Conservation (phyloP, 495 filamentous ascomycete genomes). For the Tetracladium marchalianum region DNA sequence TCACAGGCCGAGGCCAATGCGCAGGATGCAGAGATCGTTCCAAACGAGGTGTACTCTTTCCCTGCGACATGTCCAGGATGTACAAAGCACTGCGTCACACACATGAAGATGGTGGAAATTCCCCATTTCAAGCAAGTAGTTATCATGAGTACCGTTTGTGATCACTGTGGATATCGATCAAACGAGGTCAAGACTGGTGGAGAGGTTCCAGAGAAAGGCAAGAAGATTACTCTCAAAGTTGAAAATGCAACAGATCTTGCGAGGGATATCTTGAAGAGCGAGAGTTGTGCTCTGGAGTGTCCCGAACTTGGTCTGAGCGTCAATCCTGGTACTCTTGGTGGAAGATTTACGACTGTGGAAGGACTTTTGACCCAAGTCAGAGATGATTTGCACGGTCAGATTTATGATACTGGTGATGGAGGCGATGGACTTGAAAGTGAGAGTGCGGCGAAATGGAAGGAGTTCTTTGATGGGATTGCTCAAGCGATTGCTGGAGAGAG, state of each 20-base stretch:
- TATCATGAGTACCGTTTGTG: constrained; percentile 80
- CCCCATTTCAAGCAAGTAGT: constrained; percentile 95
- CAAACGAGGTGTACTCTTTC: constrained; percentile 83
- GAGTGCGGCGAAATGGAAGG: constrained; percentile 60
- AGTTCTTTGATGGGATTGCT: constrained; percentile 69
- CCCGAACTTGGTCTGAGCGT: constrained; percentile 78
- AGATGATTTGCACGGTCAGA: constrained; percentile 73
- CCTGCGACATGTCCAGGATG: constrained; percentile 88
- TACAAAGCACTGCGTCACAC: constrained; percentile 66
- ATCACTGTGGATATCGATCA: constrained; percentile 83
- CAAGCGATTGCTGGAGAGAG: constrained; percentile 71
- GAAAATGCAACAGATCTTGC: constrained; percentile 66
- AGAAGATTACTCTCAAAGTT: constrained; percentile 70
- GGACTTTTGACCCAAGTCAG: constrained; percentile 89
- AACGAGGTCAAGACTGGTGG: constrained; percentile 97
- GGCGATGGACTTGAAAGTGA: constrained; percentile 63
- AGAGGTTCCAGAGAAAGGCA: constrained; percentile 77
- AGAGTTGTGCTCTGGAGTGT: constrained; percentile 75
- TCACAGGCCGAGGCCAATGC: constrained; percentile 21
- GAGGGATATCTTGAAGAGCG: constrained; percentile 92
- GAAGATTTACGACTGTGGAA: constrained; percentile 95
- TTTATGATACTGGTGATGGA: constrained; percentile 60
- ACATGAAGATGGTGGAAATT: constrained; percentile 95
- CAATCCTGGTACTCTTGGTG: constrained; percentile 84
- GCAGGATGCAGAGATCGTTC: constrained; percentile 68